phyloP scores from a whole-genome alignment of 352 stramenopile species.

The Phytopythium sindhum region DNA sequence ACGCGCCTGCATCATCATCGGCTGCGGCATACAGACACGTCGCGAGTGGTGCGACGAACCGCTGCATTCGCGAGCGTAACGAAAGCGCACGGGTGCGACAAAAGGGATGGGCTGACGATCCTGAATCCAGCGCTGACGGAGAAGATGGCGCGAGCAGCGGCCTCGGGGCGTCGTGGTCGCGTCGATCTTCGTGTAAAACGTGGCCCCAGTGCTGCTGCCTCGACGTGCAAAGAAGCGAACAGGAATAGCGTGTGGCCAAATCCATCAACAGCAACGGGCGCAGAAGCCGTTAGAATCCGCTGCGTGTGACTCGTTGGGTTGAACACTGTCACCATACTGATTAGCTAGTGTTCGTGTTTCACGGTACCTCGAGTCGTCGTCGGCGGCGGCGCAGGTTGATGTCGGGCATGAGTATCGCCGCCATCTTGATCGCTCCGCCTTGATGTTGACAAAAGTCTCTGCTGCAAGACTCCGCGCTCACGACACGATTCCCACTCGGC shows the following conservation, averaged over 20 bases:
- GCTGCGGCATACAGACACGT: background rate
- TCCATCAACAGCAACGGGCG: background rate
- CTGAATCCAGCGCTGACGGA: background rate
- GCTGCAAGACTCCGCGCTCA: too few relatives aligned
- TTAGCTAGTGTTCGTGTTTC: background rate
- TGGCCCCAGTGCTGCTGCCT: constrained; percentile 38
- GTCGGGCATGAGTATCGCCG: constrained; percentile 64
- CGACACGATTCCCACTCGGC: too few relatives aligned
- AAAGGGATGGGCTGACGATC: background rate
- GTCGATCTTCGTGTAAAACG: constrained; percentile 22
- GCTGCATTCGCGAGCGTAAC: background rate
- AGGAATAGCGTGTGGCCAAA: background rate
- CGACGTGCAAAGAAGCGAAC: background rate
- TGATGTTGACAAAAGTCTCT: background rate
- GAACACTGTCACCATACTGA: background rate
- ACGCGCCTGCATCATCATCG: background rate
- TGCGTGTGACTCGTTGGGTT: background rate
- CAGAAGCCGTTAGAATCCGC: background rate
- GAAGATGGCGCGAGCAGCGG: constrained; percentile 4
- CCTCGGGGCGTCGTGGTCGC: background rate
- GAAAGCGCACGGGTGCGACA: background rate
- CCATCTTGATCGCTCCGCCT: constrained; percentile 8
- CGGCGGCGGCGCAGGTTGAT: constrained; percentile 64
- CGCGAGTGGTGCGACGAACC: too few relatives aligned
- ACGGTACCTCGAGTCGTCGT: constrained; percentile 43